Percentiles rank a stretch among this genome's conserved stretches.
Evolutionary conservation across 75 land plant genomes (phyloP).

Genomic region (Picea glauca): DNA sequence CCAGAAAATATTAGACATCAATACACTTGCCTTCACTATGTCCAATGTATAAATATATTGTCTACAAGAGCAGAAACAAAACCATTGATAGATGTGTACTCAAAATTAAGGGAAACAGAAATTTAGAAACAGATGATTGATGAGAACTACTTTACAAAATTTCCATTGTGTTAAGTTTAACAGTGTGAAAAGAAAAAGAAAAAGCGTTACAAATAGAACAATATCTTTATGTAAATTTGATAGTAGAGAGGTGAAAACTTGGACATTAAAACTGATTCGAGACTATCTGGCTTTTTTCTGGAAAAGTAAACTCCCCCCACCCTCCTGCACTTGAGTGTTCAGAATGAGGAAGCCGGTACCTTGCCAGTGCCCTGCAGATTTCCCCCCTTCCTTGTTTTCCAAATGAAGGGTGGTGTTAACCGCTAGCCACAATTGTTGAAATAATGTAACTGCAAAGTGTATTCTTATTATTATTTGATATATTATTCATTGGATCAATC

Average conservation of each 20-base stretch:
- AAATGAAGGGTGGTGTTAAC: too few relatives aligned
- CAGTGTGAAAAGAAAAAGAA: neutral
- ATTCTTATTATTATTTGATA: too few relatives aligned
- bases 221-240: neutral
- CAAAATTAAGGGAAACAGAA: neutral
- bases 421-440: too few relatives aligned
- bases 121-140: neutral
- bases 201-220: neutral
- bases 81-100: neutral
- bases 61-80: neutral
- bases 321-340: too few relatives aligned
- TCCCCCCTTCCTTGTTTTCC: too few relatives aligned
- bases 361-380: too few relatives aligned
- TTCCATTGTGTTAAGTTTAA: neutral
- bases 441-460: too few relatives aligned
- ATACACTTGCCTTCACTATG: neutral
- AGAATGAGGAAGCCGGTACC: too few relatives aligned
- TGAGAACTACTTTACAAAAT: neutral
- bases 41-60: neutral
- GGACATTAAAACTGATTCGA: neutral
- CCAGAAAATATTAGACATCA: neutral
- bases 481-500: too few relatives aligned
- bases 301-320: too few relatives aligned
- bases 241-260: neutral
- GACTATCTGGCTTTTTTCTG: too few relatives aligned